Evolutionary conservation across 768 basidiomycete species (phyloP).

Genomic region (Paxillus involutus): DNA sequence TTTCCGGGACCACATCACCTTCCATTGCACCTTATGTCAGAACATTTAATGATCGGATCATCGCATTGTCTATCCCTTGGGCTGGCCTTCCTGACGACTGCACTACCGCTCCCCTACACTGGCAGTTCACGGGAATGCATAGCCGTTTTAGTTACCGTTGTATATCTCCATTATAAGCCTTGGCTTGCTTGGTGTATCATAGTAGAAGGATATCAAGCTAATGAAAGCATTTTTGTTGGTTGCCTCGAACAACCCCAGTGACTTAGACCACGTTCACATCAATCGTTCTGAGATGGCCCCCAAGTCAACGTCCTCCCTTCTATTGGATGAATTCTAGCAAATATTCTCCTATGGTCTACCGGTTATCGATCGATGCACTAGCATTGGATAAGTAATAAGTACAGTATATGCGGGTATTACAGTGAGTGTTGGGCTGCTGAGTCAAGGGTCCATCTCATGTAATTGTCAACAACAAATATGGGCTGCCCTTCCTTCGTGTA

Average conservation of each 20-base stretch:
- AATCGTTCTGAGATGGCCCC: too few relatives aligned
- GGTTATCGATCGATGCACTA: not conserved
- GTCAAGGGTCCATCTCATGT: not conserved
- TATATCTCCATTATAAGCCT: slow-evolving; percentile 24
- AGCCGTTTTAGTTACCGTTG: slow-evolving; percentile 21
- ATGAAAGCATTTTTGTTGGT: not conserved
- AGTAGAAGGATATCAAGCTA: slow-evolving; percentile 16
- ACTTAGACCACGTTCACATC: too few relatives aligned
- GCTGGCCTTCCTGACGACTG: slow-evolving; percentile 5
- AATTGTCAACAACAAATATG: too few relatives aligned
- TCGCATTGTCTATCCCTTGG: slow-evolving; percentile 10
- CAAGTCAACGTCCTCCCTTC: too few relatives aligned
- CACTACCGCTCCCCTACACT: slow-evolving; percentile 4
- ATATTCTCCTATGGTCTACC: too few relatives aligned
- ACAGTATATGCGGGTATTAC: not conserved
- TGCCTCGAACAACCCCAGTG: too few relatives aligned
- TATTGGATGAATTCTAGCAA: too few relatives aligned
- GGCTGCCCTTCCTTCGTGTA: not conserved
- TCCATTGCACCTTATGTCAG: slow-evolving; percentile 82
- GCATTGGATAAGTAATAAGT: not conserved
- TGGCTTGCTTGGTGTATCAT: slow-evolving; percentile 30
- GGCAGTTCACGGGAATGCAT: slow-evolving; percentile 19
- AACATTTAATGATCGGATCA: slow-evolving; percentile 65
- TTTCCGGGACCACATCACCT: slow-evolving; percentile 77
- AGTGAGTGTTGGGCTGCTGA: not conserved